phyloP scores from a whole-genome alignment of 2,329 filamentous ascomycete genomes.

The Trichoderma guizhouense region DNA sequence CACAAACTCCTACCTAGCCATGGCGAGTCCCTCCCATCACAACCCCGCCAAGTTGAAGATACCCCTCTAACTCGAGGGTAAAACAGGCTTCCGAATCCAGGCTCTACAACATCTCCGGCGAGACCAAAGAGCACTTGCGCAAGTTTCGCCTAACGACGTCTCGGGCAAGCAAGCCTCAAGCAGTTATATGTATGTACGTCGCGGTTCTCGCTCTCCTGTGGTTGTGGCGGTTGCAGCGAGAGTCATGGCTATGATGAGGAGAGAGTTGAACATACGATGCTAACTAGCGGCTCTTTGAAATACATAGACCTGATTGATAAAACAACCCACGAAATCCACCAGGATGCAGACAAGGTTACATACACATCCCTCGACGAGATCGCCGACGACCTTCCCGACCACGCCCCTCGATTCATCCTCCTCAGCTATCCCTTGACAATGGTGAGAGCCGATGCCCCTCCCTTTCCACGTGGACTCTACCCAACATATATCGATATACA shows the following conservation, averaged over 20 bases:
- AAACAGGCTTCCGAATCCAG: conserved; percentile 68
- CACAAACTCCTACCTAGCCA: not conserved
- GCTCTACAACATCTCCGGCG: conserved; percentile 87
- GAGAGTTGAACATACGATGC: not conserved
- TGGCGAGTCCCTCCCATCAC: not conserved
- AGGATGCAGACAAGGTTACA: conserved; percentile 70
- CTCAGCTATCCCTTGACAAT: conserved; percentile 87
- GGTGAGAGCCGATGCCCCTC: conserved; percentile 49
- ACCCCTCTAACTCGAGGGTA: not conserved
- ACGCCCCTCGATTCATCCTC: conserved; percentile 83
- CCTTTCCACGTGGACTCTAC: not conserved
- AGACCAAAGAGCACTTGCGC: conserved; percentile 83
- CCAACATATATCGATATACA: not conserved
- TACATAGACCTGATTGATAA: conserved; percentile 80
- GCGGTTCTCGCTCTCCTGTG: not conserved
- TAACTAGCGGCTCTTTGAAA: not conserved
- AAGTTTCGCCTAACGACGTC: conserved; percentile 95
- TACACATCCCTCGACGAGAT: conserved; percentile 81
- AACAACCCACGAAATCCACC: conserved; percentile 82
- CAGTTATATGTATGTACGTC: conserved; percentile 80
- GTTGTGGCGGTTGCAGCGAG: not conserved
- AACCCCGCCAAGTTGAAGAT: not conserved
- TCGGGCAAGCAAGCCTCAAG: conserved; percentile 79
- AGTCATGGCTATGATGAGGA: not conserved
- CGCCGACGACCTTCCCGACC: conserved; percentile 85